A percentile compares a stretch with the other conserved stretches of the same genome.
These are phyloP conservation scores for Sclerotinia sclerotiorum DNA, from an alignment of 2,329 filamentous ascomycete species.

Conservation along the genomic window DNA sequence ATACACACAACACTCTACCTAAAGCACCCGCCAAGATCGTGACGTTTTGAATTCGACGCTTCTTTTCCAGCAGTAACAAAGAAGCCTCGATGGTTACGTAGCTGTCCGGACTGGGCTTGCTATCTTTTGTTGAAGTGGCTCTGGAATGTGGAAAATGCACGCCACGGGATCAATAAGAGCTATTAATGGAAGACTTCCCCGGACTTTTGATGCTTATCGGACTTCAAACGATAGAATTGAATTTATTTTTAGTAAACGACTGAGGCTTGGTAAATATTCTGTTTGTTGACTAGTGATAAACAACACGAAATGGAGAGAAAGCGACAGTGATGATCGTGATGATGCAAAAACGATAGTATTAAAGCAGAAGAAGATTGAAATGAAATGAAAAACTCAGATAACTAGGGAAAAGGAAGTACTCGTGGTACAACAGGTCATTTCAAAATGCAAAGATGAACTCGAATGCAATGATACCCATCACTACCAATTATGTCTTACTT, in stretches of 20 bases:
- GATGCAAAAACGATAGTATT: not conserved
- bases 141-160: conserved; percentile 14
- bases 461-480: conserved; percentile 1
- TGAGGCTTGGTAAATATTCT: not conserved
- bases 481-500: not conserved
- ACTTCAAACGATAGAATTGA: not conserved
- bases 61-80: conserved; percentile 3
- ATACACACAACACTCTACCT: not conserved
- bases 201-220: not conserved
- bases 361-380: not conserved
- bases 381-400: not conserved
- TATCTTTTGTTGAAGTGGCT: conserved; percentile 3
- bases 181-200: not conserved
- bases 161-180: conserved; percentile 6
- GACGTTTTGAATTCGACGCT: not conserved
- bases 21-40: conserved; percentile 5
- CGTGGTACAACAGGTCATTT: not conserved
- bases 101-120: not conserved
- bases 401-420: not conserved
- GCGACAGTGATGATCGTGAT: conserved; percentile 18
- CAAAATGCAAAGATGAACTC: conserved; percentile 17
- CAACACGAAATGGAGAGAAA: not conserved
- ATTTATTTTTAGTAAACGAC: conserved; percentile 1
- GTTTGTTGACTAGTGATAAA: not conserved
- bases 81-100: not conserved